These are phyloP conservation scores for Trametes villosa DNA, from an alignment of 768 basidiomycete genomes.

Conservation along the genomic window DNA sequence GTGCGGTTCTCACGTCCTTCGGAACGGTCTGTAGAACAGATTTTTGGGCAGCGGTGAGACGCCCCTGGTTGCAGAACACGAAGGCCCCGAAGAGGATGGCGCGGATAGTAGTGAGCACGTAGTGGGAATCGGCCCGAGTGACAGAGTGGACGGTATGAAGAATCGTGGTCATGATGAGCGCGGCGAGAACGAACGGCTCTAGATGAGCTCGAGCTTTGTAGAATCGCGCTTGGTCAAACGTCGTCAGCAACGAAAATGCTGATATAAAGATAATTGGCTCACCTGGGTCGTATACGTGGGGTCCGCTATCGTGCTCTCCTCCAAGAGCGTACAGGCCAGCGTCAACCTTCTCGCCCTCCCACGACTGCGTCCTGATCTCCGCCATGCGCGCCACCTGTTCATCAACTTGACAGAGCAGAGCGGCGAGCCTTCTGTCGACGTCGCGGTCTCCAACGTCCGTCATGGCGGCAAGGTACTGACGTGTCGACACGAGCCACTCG, in stretches of 20 bases:
- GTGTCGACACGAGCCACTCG: background rate
- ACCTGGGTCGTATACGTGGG: background rate
- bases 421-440: background rate
- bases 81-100: background rate
- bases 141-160: background rate
- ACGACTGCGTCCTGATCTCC: background rate
- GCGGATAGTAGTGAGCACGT: background rate
- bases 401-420: background rate
- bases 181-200: conserved; percentile 1
- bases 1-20: background rate
- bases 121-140: background rate
- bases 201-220: background rate
- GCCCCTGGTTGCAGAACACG: background rate
- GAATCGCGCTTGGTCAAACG: background rate
- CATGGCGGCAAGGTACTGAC: background rate
- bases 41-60: background rate
- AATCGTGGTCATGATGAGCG: background rate
- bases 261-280: background rate
- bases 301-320: background rate
- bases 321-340: background rate
- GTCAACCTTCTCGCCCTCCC: background rate
- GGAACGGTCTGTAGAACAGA: background rate
- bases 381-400: background rate
- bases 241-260: background rate
- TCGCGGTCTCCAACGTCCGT: background rate